Evolutionary conservation across 176 grass and related monocot genomes (phyloP), one percentile per base, ranked within the genome.

Genomic region (Eremochloa ophiuroides): DNA sequence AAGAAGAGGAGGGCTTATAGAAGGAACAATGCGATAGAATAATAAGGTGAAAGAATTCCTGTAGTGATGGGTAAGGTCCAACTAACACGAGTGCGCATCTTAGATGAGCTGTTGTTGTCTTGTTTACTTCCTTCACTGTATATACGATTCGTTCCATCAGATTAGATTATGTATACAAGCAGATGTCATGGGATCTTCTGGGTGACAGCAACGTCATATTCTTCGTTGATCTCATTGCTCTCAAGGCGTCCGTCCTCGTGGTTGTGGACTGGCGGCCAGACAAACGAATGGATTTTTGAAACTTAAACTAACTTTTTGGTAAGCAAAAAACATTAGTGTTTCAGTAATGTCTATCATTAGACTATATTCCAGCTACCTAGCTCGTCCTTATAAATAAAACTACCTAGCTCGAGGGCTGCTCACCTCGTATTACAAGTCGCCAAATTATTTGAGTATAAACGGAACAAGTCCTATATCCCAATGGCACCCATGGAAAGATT

Each of bases 81-180:
- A 68, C 78, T 55, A 80, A 80, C 78, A 55, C 46, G 22, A 80
- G 77, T 51, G 63, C 63, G 44, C 28, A 66, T 20, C 43, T 66
- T 55, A 38, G 44, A 68, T 68, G 44, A 30, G 1, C 33, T 80
- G 77, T 68, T 53, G 22, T 27, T 80, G 43, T 80, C 77, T 68
- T 27, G 43, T 28, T 80, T 80, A 39, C 77, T 25, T 50, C 65
- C 47, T 55, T 55, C 61, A 79, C 30, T 48, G 47, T 67, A 47
- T 66, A 80, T 26, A 80, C 70, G 70, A 73, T 47, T 65, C 41
- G 8, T 18, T 31, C 67, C 26, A 51, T 73, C 53, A 51, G 43
- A 47, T 73, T 73, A 51, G 43, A 47, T n/a, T 31, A 17, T 71
- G 27, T 25, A 1, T 30, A 8, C 10, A 25, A 62, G 9, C 15